These are phyloP conservation scores for Cerrena zonata DNA, from an alignment of 1,284 basidiomycete genomes.

Conservation along the genomic window DNA sequence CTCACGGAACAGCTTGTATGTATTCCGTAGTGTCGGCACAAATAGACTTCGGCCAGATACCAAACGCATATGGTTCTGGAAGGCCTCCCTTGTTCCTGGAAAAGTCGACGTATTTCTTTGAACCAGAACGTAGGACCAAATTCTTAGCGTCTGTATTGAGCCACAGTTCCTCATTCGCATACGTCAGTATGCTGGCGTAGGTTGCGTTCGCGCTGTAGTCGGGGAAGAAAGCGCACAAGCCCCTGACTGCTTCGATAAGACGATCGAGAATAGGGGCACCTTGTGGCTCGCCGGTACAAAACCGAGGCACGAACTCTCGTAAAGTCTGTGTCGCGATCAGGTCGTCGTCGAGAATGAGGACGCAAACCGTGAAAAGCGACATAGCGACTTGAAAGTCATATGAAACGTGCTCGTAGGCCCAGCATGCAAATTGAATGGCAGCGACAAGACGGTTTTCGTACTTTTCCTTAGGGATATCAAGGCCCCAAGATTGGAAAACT, in stretches of 20 bases:
- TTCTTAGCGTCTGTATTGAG: neutral
- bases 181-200: neutral
- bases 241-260: neutral
- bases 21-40: conserved; percentile 2
- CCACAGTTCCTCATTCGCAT: conserved; percentile 3
- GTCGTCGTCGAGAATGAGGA: neutral
- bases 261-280: neutral
- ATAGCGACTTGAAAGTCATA: neutral
- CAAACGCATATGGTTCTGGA: conserved; percentile 3
- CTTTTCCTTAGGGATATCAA: neutral
- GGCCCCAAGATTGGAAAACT: neutral
- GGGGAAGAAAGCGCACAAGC: neutral
- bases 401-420: neutral
- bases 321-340: neutral
- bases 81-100: conserved; percentile 4
- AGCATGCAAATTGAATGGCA: neutral
- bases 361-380: neutral
- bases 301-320: neutral
- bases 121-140: neutral
- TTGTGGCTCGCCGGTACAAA: conserved; percentile 1
- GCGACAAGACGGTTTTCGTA: neutral
- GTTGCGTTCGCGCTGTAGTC: neutral
- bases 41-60: conserved; percentile 1
- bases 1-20: conserved; percentile 6
- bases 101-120: conserved; percentile 1